Conservation (phyloP, 768 basidiomycete species). For the Sistotremastrum suecicum region DNA sequence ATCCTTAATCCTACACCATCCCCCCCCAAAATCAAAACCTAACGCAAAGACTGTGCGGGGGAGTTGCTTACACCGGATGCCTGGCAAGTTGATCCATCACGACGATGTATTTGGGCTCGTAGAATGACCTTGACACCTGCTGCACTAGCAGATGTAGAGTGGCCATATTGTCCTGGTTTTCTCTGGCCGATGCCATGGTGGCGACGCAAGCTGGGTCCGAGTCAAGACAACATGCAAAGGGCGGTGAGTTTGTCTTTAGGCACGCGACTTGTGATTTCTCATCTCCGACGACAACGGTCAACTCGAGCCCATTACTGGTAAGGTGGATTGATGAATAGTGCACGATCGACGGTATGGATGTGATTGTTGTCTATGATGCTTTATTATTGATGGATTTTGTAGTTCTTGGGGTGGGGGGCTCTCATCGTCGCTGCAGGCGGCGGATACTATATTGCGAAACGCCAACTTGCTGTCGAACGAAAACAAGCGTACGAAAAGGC, state of each 20-base stretch:
- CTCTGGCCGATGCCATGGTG: slow-evolving; percentile 45
- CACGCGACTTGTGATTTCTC: too few relatives aligned
- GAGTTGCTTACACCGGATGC: slow-evolving; percentile 80
- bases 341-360: too few relatives aligned
- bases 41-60: slow-evolving; percentile 13
- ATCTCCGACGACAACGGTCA: too few relatives aligned
- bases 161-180: slow-evolving; percentile 44
- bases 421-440: slow-evolving; percentile 22
- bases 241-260: too few relatives aligned
- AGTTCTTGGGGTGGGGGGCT: slow-evolving; percentile 21
- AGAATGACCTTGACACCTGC: slow-evolving; percentile 87
- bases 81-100: slow-evolving; percentile 89
- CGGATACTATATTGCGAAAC: slow-evolving; percentile 15
- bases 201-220: too few relatives aligned
- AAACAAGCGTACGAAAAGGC: too few relatives aligned
- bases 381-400: too few relatives aligned
- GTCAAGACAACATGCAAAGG: too few relatives aligned
- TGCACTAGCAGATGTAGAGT: slow-evolving; percentile 79
- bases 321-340: too few relatives aligned
- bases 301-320: too few relatives aligned
- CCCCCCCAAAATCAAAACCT: slow-evolving; percentile 6
- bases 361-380: too few relatives aligned
- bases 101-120: slow-evolving; percentile 83
- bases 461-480: too few relatives aligned
- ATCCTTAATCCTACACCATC: slow-evolving; percentile 61